Conservation (phyloP, 345 rosid genomes). For the Orychophragmus violaceus region DNA sequence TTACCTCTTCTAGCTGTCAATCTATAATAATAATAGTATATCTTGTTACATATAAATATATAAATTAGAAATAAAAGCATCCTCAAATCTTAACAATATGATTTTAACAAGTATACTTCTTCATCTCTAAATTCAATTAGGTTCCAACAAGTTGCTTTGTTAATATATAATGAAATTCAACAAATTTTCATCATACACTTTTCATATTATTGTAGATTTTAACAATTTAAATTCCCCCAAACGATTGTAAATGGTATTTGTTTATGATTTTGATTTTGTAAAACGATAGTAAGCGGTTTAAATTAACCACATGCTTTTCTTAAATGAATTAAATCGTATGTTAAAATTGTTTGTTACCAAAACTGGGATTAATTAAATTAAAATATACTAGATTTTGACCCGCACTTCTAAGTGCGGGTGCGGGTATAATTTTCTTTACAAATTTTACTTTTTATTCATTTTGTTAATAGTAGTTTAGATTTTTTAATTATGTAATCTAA, state of each 20-base stretch:
- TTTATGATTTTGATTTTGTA: not conserved
- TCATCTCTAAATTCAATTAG: constrained; percentile 4
- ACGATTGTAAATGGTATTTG: not conserved
- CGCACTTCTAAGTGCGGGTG: no score
- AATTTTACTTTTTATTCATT: no score
- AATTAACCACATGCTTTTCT: not conserved
- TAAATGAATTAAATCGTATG: not conserved
- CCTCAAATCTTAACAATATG: not conserved
- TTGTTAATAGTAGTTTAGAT: no score
- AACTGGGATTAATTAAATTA: no score
- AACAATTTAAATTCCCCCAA: not conserved
- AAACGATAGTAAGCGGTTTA: not conserved
- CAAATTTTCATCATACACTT: not conserved
- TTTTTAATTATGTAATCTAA: no score
- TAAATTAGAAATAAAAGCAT: not conserved
- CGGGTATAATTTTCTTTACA: no score
- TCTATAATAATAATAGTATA: constrained; percentile 2
- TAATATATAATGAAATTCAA: not conserved
- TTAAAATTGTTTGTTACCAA: not conserved
- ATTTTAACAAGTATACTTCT: constrained; percentile 6
- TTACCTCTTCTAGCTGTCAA: constrained; percentile 25
- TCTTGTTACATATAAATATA: not conserved
- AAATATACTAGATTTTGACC: no score
- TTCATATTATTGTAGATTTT: not conserved
- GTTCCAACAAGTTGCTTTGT: constrained; percentile 7